These are phyloP conservation scores for Paraleonurus japonicus DNA, from an alignment of 257 asterid species.

Conservation along the genomic window DNA sequence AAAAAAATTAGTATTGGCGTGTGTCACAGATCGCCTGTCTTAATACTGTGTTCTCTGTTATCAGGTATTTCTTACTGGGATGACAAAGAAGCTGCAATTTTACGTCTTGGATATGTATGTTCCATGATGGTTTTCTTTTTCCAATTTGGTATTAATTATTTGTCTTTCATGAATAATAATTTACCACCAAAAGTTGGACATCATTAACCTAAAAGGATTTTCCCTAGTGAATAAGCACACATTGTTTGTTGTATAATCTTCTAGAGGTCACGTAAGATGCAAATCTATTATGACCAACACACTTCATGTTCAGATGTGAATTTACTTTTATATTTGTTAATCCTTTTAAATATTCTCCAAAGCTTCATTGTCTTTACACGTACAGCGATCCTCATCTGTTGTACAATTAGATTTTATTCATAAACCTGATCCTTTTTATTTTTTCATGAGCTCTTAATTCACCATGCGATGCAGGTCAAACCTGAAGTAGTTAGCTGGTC, in stretches of 20 bases:
- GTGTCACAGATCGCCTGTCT: background rate
- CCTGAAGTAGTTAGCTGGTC: constrained; percentile 86
- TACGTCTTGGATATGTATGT: constrained; percentile 83
- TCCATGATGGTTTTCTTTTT: constrained; percentile 20
- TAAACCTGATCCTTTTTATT: background rate
- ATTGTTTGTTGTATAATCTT: background rate
- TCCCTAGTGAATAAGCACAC: constrained; percentile 1
- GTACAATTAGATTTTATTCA: background rate
- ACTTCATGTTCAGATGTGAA: background rate
- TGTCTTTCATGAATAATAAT: constrained; percentile 11
- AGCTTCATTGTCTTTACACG: background rate
- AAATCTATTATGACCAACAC: background rate
- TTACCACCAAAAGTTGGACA: background rate
- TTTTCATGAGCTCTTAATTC: constrained; percentile 16
- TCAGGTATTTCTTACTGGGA: constrained; percentile 68
- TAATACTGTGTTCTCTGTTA: constrained; percentile 19
- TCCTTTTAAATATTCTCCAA: background rate
- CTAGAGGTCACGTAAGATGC: background rate
- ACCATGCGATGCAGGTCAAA: constrained; percentile 51
- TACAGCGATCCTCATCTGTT: background rate
- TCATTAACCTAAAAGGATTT: background rate
- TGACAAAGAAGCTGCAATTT: constrained; percentile 65
- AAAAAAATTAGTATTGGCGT: constrained; percentile 1
- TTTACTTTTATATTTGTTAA: background rate
- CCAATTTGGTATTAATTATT: constrained; percentile 19